Evolutionary conservation across 257 asterid genomes (phyloP).

Genomic region (Jasminum sambac): DNA sequence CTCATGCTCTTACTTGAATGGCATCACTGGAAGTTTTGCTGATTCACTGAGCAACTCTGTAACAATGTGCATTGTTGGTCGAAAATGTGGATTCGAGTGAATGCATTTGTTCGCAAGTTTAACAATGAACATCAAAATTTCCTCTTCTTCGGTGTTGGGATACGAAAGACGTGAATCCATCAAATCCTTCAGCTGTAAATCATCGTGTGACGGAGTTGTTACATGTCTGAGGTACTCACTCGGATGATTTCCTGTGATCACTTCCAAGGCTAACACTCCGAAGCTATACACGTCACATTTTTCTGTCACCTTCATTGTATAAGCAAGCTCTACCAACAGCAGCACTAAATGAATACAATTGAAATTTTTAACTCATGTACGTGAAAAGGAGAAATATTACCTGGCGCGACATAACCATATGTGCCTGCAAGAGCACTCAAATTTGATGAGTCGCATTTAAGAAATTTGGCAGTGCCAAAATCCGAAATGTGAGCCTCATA

Average conservation of each 20-base stretch:
- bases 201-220: background rate
- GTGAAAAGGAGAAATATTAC: background rate
- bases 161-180: background rate
- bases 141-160: background rate
- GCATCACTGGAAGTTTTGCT: background rate
- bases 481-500: background rate
- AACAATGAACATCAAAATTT: too few relatives aligned
- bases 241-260: constrained; percentile 11
- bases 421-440: too few relatives aligned
- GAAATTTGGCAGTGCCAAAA: too few relatives aligned
- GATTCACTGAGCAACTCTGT: background rate
- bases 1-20: background rate
- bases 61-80: background rate
- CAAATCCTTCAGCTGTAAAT: background rate
- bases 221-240: background rate
- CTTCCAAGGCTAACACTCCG: constrained; percentile 25
- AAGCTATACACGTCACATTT: too few relatives aligned
- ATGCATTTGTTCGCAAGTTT: background rate
- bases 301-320: too few relatives aligned
- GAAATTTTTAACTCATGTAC: background rate
- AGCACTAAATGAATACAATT: background rate
- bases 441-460: too few relatives aligned
- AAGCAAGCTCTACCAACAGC: constrained; percentile 22
- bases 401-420: too few relatives aligned
- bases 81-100: background rate